Conservation (phyloP, 2,329 filamentous ascomycete genomes). For the Phoma sp. region DNA sequence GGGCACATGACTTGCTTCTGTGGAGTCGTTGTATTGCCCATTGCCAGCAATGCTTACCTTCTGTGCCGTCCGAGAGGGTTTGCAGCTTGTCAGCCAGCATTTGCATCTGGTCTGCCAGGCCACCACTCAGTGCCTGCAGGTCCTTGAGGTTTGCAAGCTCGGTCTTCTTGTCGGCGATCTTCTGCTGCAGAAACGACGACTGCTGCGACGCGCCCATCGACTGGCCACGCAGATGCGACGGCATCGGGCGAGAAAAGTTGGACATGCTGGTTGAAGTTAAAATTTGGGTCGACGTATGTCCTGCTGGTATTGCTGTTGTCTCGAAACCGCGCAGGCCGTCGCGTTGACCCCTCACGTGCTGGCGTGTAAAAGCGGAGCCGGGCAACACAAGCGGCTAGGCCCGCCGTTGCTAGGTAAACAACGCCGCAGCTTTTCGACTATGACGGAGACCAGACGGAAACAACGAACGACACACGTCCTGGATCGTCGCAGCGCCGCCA, state of each 20-base stretch:
- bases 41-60: slow-evolving; percentile 60
- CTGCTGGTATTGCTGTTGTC: not conserved
- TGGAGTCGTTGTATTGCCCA: not conserved
- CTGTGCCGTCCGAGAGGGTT: slow-evolving; percentile 80
- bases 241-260: slow-evolving; percentile 55
- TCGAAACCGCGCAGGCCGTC: slow-evolving; percentile 3
- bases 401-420: slow-evolving; percentile 46
- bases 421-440: slow-evolving; percentile 32
- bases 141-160: slow-evolving; percentile 82
- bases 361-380: slow-evolving; percentile 11
- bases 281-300: not conserved
- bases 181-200: slow-evolving; percentile 72
- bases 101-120: slow-evolving; percentile 82
- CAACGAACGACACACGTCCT: slow-evolving; percentile 36
- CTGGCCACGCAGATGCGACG: slow-evolving; percentile 68
- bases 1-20: not conserved
- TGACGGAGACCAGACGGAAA: slow-evolving; percentile 36
- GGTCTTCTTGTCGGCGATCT: slow-evolving; percentile 84
- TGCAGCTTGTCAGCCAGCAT: slow-evolving; percentile 77
- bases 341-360: slow-evolving; percentile 36
- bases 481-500: slow-evolving; percentile 18
- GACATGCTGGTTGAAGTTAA: slow-evolving; percentile 36
- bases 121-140: slow-evolving; percentile 78
- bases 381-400: slow-evolving; percentile 16
- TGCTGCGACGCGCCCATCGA: slow-evolving; percentile 58